Evolutionary conservation across 371 early-diverging fungal species (phyloP).

Genomic region (Mucor saturninus): DNA sequence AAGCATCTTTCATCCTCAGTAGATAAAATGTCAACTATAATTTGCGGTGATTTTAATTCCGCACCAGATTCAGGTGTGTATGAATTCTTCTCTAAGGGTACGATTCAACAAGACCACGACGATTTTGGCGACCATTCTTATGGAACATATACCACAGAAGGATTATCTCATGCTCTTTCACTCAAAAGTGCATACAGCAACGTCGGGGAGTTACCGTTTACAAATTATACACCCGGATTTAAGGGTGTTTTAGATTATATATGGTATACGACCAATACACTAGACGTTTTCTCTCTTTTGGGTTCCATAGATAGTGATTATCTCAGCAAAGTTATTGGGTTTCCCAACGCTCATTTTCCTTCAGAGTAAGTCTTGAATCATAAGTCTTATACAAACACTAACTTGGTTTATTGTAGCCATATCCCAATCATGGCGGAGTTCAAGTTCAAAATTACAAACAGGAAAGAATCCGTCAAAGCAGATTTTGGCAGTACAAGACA

Average conservation of each 20-base stretch:
- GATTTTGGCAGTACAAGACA: slow-evolving; percentile 1
- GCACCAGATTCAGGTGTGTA: slow-evolving; percentile 91
- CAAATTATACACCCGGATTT: slow-evolving; percentile 94
- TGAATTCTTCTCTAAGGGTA: slow-evolving; percentile 79
- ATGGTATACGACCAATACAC: slow-evolving; percentile 85
- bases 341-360: slow-evolving; percentile 94
- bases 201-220: slow-evolving; percentile 84
- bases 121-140: slow-evolving; percentile 87
- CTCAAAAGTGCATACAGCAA: slow-evolving; percentile 86
- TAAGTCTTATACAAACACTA: not conserved
- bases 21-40: slow-evolving; percentile 66
- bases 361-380: slow-evolving; percentile 74
- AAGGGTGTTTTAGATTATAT: slow-evolving; percentile 97
- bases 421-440: slow-evolving; percentile 66
- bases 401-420: slow-evolving; percentile 37
- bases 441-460: slow-evolving; percentile 31
- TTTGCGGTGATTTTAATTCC: slow-evolving; percentile 99
- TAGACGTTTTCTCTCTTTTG: slow-evolving; percentile 82
- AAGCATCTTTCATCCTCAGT: slow-evolving; percentile 49
- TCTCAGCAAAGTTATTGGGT: slow-evolving; percentile 81
- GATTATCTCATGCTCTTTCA: slow-evolving; percentile 78
- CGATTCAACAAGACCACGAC: slow-evolving; percentile 76
- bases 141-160: slow-evolving; percentile 85
- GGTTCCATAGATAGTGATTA: slow-evolving; percentile 88
- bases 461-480: slow-evolving; percentile 2